phyloP scores from a whole-genome alignment of 1,284 basidiomycete species.

The Ustanciosporium gigantosporum region DNA sequence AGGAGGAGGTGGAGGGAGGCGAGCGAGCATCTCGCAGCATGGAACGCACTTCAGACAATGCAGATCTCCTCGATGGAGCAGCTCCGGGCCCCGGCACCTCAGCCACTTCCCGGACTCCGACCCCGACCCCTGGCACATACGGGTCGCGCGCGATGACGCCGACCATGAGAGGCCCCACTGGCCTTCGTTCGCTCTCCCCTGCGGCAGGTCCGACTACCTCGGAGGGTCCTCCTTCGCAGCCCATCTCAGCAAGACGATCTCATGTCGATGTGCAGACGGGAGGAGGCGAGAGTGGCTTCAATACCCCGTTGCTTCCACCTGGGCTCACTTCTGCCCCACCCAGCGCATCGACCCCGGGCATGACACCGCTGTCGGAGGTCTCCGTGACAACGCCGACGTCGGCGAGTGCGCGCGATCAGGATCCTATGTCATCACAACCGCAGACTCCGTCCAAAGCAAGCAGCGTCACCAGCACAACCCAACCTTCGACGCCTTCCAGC shows the following conservation, averaged over 20 bases:
- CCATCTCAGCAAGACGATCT: slow-evolving; percentile 17
- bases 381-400: slow-evolving; percentile 5
- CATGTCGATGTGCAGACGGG: slow-evolving; percentile 40
- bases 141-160: slow-evolving; percentile 35
- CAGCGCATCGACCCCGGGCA: slow-evolving; percentile 21
- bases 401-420: slow-evolving; percentile 1
- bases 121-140: slow-evolving; percentile 33
- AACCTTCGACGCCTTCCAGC: slow-evolving; percentile 23
- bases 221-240: slow-evolving; percentile 15
- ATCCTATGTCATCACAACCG: neutral
- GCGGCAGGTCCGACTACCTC: slow-evolving; percentile 23
- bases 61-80: too few relatives aligned
- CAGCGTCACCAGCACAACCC: slow-evolving; percentile 7
- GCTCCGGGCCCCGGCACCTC: neutral
- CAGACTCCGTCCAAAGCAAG: slow-evolving; percentile 5
- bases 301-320: slow-evolving; percentile 42
- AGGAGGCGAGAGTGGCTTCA: slow-evolving; percentile 41
- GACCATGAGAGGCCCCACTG: slow-evolving; percentile 10
- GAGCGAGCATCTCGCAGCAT: slow-evolving; percentile 16
- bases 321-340: slow-evolving; percentile 38
- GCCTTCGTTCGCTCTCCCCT: slow-evolving; percentile 28
- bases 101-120: slow-evolving; percentile 35
- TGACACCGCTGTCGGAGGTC: slow-evolving; percentile 17
- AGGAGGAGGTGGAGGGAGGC: neutral
- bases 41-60: slow-evolving; percentile 1